Conservation (phyloP, 331 rosid genomes). For the Rosa hybrid region DNA sequence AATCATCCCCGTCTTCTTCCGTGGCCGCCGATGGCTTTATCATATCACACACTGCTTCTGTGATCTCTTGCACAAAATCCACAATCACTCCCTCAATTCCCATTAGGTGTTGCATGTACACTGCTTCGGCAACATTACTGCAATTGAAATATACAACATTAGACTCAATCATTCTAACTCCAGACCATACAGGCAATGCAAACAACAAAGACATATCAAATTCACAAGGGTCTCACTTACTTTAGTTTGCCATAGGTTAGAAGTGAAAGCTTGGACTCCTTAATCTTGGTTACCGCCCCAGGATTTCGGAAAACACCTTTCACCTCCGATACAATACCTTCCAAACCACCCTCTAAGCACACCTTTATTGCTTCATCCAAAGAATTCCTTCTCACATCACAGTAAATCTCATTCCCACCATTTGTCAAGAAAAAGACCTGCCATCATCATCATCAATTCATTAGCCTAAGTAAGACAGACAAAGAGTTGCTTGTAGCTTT, state of each 20-base stretch:
- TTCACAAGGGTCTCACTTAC: slow-evolving; percentile 32
- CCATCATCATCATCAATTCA: slow-evolving; percentile 5
- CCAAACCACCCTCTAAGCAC: slow-evolving; percentile 74
- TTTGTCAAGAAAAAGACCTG: slow-evolving; percentile 92
- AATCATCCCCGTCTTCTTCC: slow-evolving; percentile 42
- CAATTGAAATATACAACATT: slow-evolving; percentile 3
- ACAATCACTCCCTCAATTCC: slow-evolving; percentile 90
- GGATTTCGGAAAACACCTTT: slow-evolving; percentile 79
- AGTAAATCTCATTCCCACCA: slow-evolving; percentile 68
- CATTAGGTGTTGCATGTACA: slow-evolving; percentile 86
- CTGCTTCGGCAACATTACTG: slow-evolving; percentile 90
- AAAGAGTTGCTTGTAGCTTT: neutral
- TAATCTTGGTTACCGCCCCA: slow-evolving; percentile 58
- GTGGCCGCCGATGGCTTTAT: slow-evolving; percentile 42
- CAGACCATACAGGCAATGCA: neutral
- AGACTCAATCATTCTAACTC: neutral
- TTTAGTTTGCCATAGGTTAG: slow-evolving; percentile 77
- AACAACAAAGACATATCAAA: neutral
- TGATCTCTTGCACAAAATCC: slow-evolving; percentile 76
- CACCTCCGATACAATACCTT: slow-evolving; percentile 86
- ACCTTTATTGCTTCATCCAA: slow-evolving; percentile 83
- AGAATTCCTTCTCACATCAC: slow-evolving; percentile 81
- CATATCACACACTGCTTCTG: slow-evolving; percentile 60
- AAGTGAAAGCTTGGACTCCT: slow-evolving; percentile 75
- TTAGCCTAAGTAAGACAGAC: neutral